A percentile compares a stretch with the other conserved stretches of the same genome.
phyloP scores from a whole-genome alignment of 129 eudicot genomes.

The Ambrosia artemisiifolia region DNA sequence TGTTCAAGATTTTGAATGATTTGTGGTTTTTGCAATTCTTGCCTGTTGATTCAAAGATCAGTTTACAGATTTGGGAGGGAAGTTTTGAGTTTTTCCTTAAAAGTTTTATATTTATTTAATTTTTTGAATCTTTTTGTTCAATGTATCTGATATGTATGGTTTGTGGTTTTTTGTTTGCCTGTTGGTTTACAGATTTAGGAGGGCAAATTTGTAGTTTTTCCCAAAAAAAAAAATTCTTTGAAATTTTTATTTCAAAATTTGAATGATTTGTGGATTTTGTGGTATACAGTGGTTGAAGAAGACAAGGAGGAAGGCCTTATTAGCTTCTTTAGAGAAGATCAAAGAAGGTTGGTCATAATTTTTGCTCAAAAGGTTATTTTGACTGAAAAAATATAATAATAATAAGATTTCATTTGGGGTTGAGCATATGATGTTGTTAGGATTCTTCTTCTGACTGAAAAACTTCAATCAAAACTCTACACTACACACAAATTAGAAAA shows the following conservation, averaged over 20 bases:
- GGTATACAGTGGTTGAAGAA: constrained; percentile 75
- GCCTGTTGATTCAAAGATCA: constrained; percentile 71
- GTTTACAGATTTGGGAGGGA: constrained; percentile 86
- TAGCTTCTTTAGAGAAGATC: constrained; percentile 88
- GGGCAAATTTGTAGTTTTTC: constrained; percentile 24
- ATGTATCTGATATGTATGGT: not conserved
- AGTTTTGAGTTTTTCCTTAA: constrained; percentile 15
- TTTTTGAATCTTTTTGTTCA: not conserved
- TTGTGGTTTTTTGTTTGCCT: constrained; percentile 51
- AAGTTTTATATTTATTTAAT: too few species aligned
- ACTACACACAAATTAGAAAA: constrained; percentile 3
- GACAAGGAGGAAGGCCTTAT: constrained; percentile 83
- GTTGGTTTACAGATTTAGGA: constrained; percentile 81
- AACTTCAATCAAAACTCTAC: not conserved
- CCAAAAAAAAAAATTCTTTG: too few species aligned
- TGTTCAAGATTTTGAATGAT: too few species aligned
- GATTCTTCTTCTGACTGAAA: constrained; percentile 8
- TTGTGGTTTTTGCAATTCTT: constrained; percentile 7
- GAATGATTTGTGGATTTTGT: constrained; percentile 3
- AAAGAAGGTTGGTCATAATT: constrained; percentile 66
- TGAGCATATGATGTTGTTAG: constrained; percentile 3
- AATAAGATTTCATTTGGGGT: constrained; percentile 1
- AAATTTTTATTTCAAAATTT: not conserved
- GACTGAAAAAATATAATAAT: too few species aligned
- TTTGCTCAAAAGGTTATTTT: constrained; percentile 2